These are phyloP conservation scores for Ceratocystiopsis minuta DNA, from an alignment of 2,329 filamentous ascomycete species.

Conservation along the genomic window DNA sequence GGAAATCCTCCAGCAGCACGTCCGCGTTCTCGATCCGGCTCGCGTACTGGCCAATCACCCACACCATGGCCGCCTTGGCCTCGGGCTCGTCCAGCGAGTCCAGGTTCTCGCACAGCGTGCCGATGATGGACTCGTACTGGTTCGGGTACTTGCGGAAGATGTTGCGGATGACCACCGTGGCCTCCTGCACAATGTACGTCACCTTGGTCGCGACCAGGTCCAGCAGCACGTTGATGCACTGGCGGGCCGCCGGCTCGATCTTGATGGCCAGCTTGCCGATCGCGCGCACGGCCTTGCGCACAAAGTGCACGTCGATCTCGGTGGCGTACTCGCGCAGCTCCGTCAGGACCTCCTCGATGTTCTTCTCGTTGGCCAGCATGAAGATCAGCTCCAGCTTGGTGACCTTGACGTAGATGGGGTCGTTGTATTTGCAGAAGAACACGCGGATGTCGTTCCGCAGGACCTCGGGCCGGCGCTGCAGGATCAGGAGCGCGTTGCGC, in stretches of 20 bases:
- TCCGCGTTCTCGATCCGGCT: constrained; percentile 96
- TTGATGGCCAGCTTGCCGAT: constrained; percentile 98
- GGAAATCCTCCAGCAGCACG: constrained; percentile 79
- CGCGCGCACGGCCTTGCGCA: constrained; percentile 88
- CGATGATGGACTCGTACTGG: constrained; percentile 95
- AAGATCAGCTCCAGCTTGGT: constrained; percentile 98
- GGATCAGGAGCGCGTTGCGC: constrained; percentile 79
- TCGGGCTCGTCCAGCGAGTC: constrained; percentile 95
- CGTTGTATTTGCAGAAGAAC: constrained; percentile 99
- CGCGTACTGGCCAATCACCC: constrained; percentile 97
- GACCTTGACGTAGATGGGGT: constrained; percentile 98
- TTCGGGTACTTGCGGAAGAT: constrained; percentile 99
- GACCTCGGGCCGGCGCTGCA: constrained; percentile 84
- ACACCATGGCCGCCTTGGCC: constrained; percentile 96
- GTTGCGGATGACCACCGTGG: constrained; percentile 94
- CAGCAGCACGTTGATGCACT: constrained; percentile 83
- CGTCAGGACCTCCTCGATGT: constrained; percentile 87
- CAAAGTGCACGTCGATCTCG: constrained; percentile 97
- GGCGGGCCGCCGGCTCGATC: constrained; percentile 79
- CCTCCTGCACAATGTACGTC: constrained; percentile 96
- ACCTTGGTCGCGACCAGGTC: constrained; percentile 96
- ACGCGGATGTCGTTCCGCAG: constrained; percentile 92
- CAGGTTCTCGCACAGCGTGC: constrained; percentile 84
- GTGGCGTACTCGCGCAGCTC: constrained; percentile 93
- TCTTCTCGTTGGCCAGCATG: constrained; percentile 90